phyloP scores from a whole-genome alignment of 305 asterid species.

The Fraxinus floribunda region DNA sequence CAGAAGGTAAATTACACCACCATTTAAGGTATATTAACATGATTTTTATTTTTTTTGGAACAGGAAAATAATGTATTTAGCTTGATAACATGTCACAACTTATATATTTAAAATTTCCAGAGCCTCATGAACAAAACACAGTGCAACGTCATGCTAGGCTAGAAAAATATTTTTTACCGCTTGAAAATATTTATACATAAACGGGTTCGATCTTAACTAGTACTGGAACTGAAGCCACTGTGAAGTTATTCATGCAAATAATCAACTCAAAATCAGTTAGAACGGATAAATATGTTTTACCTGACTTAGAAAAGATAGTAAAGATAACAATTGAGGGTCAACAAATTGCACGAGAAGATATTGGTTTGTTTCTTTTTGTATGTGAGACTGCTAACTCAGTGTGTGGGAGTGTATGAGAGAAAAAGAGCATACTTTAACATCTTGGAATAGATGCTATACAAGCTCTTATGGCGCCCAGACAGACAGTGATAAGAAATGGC shows the following conservation, averaged over 20 bases:
- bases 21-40: background rate
- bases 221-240: too few relatives aligned
- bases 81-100: background rate
- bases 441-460: constrained; percentile 79
- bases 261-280: too few relatives aligned
- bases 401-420: constrained; percentile 8
- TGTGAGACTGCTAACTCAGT: background rate
- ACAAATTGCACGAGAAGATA: too few relatives aligned
- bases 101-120: background rate
- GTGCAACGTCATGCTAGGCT: background rate
- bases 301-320: too few relatives aligned
- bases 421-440: constrained; percentile 65
- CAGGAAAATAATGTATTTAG: background rate
- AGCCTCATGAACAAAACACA: background rate
- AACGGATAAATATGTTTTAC: too few relatives aligned
- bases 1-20: constrained; percentile 17
- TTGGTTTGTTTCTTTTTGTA: background rate
- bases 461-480: constrained; percentile 84
- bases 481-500: constrained; percentile 55
- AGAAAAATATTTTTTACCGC: too few relatives aligned
- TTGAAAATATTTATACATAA: too few relatives aligned
- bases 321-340: too few relatives aligned
- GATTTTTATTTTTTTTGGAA: background rate
- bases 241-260: too few relatives aligned
- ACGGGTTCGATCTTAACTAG: too few relatives aligned